These are phyloP conservation scores for Hymenoscyphus occultus DNA, from an alignment of 2,329 filamentous ascomycete genomes.

Conservation along the genomic window DNA sequence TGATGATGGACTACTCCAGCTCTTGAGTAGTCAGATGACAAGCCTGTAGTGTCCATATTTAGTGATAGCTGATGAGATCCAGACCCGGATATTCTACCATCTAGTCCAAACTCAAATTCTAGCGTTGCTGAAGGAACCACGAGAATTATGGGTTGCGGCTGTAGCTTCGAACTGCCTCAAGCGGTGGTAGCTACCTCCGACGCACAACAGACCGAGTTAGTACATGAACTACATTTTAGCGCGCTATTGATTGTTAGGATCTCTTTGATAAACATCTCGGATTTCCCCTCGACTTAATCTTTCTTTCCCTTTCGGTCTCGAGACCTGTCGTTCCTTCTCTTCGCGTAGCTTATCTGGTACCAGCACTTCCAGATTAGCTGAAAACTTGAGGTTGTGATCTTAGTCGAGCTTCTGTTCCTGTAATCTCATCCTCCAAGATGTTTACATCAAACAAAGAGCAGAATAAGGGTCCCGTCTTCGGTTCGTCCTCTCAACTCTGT, in stretches of 20 bases:
- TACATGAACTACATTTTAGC: background rate
- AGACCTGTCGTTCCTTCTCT: background rate
- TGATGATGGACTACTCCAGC: background rate
- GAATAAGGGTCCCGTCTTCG: conserved; percentile 21
- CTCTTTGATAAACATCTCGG: background rate
- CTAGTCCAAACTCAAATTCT: background rate
- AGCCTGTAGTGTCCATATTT: background rate
- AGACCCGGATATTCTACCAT: background rate
- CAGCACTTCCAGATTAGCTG: background rate
- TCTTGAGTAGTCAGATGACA: background rate
- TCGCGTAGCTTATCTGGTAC: background rate
- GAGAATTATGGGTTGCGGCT: background rate
- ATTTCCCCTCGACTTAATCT: background rate
- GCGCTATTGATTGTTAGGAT: background rate
- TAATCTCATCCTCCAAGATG: background rate
- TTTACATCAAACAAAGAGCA: background rate
- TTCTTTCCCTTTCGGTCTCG: background rate
- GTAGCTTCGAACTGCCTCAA: background rate
- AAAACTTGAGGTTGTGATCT: background rate
- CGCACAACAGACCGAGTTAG: background rate
- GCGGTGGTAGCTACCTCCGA: background rate
- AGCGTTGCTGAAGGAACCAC: background rate
- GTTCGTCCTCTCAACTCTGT: conserved; percentile 12
- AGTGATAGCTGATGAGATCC: background rate
- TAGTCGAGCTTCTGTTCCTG: background rate